Conservation (phyloP, 2,329 filamentous ascomycete genomes). For the Apiospora arundinis region DNA sequence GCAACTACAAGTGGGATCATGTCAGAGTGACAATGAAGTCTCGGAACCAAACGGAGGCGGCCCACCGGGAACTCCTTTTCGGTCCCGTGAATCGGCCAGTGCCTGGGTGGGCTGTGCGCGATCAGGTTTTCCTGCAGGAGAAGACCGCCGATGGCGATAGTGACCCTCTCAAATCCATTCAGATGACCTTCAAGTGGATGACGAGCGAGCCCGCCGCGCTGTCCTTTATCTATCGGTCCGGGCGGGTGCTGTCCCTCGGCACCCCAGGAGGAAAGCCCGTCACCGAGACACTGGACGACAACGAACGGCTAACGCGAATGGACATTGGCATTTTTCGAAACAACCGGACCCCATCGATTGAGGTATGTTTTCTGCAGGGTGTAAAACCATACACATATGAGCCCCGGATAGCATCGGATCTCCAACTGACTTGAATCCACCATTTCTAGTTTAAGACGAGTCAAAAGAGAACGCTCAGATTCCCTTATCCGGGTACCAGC, state of each 20-base stretch:
- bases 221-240: conserved; percentile 29
- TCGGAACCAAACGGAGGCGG: conserved; percentile 6
- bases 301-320: conserved; percentile 27
- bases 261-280: conserved; percentile 19
- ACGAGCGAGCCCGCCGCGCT: conserved; percentile 28
- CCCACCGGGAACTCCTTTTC: conserved; percentile 15
- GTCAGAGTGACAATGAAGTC: conserved; percentile 25
- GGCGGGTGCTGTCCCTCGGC: conserved; percentile 25
- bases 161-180: conserved; percentile 26
- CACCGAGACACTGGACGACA: conserved; percentile 24
- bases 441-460: conserved; percentile 21
- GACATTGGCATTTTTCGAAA: conserved; percentile 26
- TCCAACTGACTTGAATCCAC: not conserved
- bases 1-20: conserved; percentile 31
- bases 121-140: conserved; percentile 29
- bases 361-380: conserved; percentile 22
- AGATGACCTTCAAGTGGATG: conserved; percentile 28
- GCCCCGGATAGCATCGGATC: too few relatives aligned
- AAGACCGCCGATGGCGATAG: conserved; percentile 20
- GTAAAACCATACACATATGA: not conserved
- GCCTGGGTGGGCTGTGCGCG: conserved; percentile 26
- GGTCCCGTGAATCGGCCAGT: not conserved
- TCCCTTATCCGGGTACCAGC: not conserved
- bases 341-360: conserved; percentile 27
- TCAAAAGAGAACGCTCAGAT: conserved; percentile 11